Base-by-base conservation (phyloP, 345 rosid species). In the Anacardium occidentale region DNA sequence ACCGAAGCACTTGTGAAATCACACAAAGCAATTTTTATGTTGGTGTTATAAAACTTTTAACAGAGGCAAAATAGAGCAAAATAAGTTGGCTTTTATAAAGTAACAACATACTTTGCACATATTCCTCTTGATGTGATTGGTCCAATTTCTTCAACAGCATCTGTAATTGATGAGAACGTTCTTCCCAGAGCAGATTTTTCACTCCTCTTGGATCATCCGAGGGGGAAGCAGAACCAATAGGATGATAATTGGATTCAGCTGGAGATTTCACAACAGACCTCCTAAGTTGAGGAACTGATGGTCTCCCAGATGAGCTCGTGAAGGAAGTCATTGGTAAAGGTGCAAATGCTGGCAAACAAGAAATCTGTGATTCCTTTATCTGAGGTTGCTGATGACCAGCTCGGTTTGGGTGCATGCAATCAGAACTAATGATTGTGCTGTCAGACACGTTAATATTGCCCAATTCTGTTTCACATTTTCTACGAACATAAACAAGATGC, bases 401-500 rank as follows among this genome's bases (percentile, higher is more conserved):
- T 29, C 64, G 76, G 48, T 57, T 66, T 61, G 79, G 64, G 44
- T 48, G 66, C 40, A 57, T 58, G 44, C 62, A 70, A 62, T 77
- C 82, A 60, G 62, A 53, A 77, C 50, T 71, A 60, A 37, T 61
- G 37, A 48, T 71, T 11, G 40, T 57, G 69, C 44, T 62, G 57
- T 86, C 84, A 45, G 73, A 56, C 26, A 67, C 10, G 59, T 66
- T 29, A 56, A 70, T 66, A 78, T 84, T 90, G 72, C 84, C 80
- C 10, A 80, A 45, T 77, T 89, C 97, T 22, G 81, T 75, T 73
- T 91, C 98, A 42, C 76, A 75, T 84, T 82, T 91, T 81, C 97
- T 84, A 21, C 97, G 96, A 51, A 90, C 95, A 69, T 91, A 91
- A 40, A 91, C 94, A 77, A 91, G 90, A 55, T 81, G 84, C 42